Base-by-base conservation (phyloP, 169 alveolate genomes). In the Plasmodium gonderi region DNA sequence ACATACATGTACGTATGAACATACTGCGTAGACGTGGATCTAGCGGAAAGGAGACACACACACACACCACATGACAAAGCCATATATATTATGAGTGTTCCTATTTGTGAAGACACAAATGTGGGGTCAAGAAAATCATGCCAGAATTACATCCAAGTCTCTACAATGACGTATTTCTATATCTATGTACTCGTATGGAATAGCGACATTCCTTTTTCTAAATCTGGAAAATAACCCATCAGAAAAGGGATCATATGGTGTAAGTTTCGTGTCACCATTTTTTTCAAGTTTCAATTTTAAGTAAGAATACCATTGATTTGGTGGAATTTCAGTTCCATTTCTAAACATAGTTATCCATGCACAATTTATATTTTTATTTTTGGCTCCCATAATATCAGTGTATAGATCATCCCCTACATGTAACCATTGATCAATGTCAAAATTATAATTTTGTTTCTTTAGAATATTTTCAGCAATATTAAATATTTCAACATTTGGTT, bases 291-390 rank as follows among this genome's bases (percentile, higher is more conserved):
- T 85, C 79, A 85, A 75, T 65, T 85, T 85, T 65, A 85, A n/a
- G 42, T 85, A 85, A n/a, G 92, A 60, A 42, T 85, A 85, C 92
- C 92, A 85, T 17, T 85, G 82, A 74, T 75, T 74, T 11, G 64
- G 47, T 6, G 78, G 8, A 20, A 85, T 47, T 65, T 85, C 92
- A 4, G 36, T 85, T 6, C 92, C 92, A 51, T 76, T 67, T 65
- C 92, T 26, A 85, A 54, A 85, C 87, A 74, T 85, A 9, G 92
- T 85, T 6, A 85, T 85, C 92, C 92, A 85, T 3, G 92, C 92
- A 75, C 92, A 85, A 45, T 85, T 85, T 67, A 85, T 85, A 38
- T 60, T 74, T 54, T 74, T 76, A 85, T 85, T 85, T 31, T 85
- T 85, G 0, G 92, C 85, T 8, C 92, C 92, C 80, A 85, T 85